These are phyloP conservation scores for Digitaria exilis DNA, from an alignment of 202 grass and related monocot genomes.

Conservation along the genomic window DNA sequence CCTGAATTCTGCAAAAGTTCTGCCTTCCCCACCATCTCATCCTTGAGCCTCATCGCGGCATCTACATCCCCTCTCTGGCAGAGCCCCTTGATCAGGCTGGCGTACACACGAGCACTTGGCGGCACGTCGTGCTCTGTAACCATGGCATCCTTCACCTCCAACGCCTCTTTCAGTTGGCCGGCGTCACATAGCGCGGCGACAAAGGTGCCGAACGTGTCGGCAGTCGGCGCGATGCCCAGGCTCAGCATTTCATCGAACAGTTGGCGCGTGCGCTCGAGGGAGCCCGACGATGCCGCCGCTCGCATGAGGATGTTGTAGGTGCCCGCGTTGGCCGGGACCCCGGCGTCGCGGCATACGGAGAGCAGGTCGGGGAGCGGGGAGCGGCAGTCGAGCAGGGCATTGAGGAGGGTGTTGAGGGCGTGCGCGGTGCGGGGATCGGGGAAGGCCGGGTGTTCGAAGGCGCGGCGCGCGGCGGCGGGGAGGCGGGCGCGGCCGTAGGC, in stretches of 20 bases:
- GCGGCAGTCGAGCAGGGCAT: slow-evolving; percentile 48
- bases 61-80: slow-evolving; percentile 53
- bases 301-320: slow-evolving; percentile 72
- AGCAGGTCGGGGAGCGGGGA: slow-evolving; percentile 29
- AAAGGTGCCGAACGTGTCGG: slow-evolving; percentile 57
- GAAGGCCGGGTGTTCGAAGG: slow-evolving; percentile 57
- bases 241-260: slow-evolving; percentile 66
- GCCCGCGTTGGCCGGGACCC: slow-evolving; percentile 48
- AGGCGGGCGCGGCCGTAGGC: slow-evolving; percentile 54
- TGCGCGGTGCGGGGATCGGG: slow-evolving; percentile 42
- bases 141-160: slow-evolving; percentile 65
- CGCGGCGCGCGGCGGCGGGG: slow-evolving; percentile 33
- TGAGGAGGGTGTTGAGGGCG: slow-evolving; percentile 62
- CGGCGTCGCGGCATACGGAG: slow-evolving; percentile 29
- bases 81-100: slow-evolving; percentile 65
- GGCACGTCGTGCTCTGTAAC: slow-evolving; percentile 29
- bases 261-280: slow-evolving; percentile 28
- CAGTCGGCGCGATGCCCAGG: slow-evolving; percentile 42
- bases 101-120: slow-evolving; percentile 61
- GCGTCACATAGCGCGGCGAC: slow-evolving; percentile 43
- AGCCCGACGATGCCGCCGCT: slow-evolving; percentile 37
- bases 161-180: slow-evolving; percentile 46
- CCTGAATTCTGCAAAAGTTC: slow-evolving; percentile 44
- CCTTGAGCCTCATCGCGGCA: slow-evolving; percentile 50
- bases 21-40: slow-evolving; percentile 40